Conservation (phyloP, 2,329 filamentous ascomycete genomes). For the Dichotomopilus funicola region DNA sequence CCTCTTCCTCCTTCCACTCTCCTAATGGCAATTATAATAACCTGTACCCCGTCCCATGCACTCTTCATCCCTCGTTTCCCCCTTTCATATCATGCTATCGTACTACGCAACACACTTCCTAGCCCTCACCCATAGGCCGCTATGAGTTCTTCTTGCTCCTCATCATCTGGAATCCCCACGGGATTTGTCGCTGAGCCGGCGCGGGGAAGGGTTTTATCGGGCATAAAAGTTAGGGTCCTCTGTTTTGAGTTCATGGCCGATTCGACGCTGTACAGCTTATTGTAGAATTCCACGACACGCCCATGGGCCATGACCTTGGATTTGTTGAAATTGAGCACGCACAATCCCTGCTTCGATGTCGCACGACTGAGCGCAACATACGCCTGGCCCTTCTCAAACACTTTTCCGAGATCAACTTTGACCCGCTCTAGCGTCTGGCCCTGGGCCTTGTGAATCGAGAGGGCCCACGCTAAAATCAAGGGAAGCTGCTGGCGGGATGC, state of each 20-base stretch:
- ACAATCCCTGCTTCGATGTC: conserved; percentile 76
- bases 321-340: conserved; percentile 83
- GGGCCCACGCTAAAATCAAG: conserved; percentile 89
- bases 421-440: conserved; percentile 91
- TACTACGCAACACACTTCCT: background rate
- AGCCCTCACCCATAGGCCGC: conserved; percentile 38
- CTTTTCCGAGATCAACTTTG: conserved; percentile 83
- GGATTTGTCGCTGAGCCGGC: conserved; percentile 2
- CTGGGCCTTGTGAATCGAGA: conserved; percentile 97
- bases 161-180: conserved; percentile 33
- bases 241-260: conserved; percentile 27
- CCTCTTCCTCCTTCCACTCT: background rate
- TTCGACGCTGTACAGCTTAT: conserved; percentile 69
- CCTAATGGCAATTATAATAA: conserved; percentile 4
- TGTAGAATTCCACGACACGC: conserved; percentile 78
- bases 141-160: conserved; percentile 45
- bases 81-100: no score
- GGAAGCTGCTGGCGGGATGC: conserved; percentile 78
- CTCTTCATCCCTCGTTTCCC: background rate
- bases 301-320: conserved; percentile 91
- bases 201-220: conserved; percentile 28
- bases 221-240: conserved; percentile 31
- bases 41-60: conserved; percentile 3
- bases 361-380: conserved; percentile 95
- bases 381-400: conserved; percentile 96